Percentiles rank a stretch among this genome's conserved stretches.
Conservation (phyloP, 2,329 filamentous ascomycete genomes). For the Aspergillus persii region DNA sequence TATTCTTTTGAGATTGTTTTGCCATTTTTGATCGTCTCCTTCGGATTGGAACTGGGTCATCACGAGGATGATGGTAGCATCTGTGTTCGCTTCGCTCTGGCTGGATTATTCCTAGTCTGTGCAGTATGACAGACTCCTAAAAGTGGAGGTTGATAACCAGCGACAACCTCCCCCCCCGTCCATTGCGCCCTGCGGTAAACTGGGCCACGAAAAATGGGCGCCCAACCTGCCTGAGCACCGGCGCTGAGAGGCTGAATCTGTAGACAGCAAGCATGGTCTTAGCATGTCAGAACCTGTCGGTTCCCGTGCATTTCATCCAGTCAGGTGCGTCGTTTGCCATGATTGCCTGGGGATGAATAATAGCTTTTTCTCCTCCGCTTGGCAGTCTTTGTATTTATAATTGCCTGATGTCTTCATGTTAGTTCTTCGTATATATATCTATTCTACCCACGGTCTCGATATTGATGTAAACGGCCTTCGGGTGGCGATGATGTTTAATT, state of each 20-base stretch:
- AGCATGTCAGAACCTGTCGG: slow-evolving; percentile 7
- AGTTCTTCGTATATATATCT: neutral
- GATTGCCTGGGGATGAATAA: neutral
- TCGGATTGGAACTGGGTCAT: neutral
- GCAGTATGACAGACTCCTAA: no score
- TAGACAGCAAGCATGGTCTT: slow-evolving; percentile 7
- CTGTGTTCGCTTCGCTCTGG: neutral
- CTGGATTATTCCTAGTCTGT: no score
- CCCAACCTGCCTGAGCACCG: slow-evolving; percentile 3
- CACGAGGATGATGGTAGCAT: neutral
- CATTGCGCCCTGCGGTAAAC: slow-evolving; percentile 4
- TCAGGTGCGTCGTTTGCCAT: neutral
- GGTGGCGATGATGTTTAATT: neutral
- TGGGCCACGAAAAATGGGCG: slow-evolving; percentile 8
- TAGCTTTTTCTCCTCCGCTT: neutral
- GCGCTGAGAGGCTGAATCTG: slow-evolving; percentile 7
- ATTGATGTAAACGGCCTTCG: neutral
- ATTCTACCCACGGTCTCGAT: neutral
- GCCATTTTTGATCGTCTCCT: neutral
- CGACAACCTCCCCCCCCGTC: neutral
- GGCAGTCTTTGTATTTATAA: neutral
- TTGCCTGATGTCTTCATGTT: neutral
- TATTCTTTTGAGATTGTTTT: neutral
- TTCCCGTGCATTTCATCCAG: slow-evolving; percentile 5
- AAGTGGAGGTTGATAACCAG: neutral